Evolutionary conservation across 2,329 filamentous ascomycete genomes (phyloP), one percentile per base, ranked within the genome.

Genomic region (Domatiomyces catenatus): DNA sequence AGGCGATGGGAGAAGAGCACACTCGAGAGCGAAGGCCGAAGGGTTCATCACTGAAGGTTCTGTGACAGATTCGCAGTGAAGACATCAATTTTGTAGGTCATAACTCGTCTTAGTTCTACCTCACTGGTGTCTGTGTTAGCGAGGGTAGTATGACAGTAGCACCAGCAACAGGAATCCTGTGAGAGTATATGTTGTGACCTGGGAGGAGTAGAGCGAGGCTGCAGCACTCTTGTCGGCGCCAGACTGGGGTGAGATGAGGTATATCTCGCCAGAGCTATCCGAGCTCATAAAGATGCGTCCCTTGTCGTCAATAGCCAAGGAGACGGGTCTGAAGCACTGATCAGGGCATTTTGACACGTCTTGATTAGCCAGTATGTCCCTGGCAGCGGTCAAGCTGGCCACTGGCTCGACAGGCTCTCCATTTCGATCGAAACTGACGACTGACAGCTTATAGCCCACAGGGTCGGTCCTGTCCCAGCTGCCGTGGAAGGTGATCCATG

Each of bases 401-500:
- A 66, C 58, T 6, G 62, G 56, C 8, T 67, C 69, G 1, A 63
- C 63, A 2, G 74, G 73, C 20, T 69, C 66, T 26, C 72, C 74
- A 44, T 69, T 65, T 22, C 65, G 58, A 28, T 56, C 56, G 54
- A 76, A 76, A 5, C 63, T 61, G 6, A 77, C 63, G 4, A 70
- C 62, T 20, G 66, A 69, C 50, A 77, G 59, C 54, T 74, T 74
- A 62, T 76, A 76, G 24, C 74, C 74, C 1, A 69, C 66, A 22
- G 73, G 73, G 0, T 64, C 57, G 26, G 68, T 62, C 12, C 72
- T 66, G 53, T 77, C 67, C 80, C 83, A 86, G 63, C 77, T 82
- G 12, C 84, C 83, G 63, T 86, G 83, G 65, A 87, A 85, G 0
- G 78, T 71, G 17, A 88, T 68, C 66, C 77, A 87, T 1, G 81